phyloP scores from a whole-genome alignment of 2,329 filamentous ascomycete genomes.

The Talaromyces sp. region DNA sequence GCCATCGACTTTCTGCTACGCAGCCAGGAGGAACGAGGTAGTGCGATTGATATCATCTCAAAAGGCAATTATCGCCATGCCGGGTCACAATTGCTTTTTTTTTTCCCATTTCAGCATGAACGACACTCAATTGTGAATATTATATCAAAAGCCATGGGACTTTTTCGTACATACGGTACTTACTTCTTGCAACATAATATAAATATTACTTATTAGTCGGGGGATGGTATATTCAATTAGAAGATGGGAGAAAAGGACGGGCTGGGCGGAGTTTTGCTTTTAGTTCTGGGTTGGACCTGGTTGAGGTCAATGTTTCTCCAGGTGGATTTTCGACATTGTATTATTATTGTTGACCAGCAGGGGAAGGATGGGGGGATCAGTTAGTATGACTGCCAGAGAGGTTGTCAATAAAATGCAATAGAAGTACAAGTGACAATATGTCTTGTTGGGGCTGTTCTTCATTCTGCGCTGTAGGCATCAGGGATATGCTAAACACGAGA shows the following conservation, averaged over 20 bases:
- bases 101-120: neutral
- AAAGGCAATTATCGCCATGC: neutral
- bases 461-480: neutral
- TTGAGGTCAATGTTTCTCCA: neutral
- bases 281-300: neutral
- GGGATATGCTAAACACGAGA: neutral
- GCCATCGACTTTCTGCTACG: constrained; percentile 1
- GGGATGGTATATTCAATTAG: neutral
- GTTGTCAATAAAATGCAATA: neutral
- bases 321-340: neutral
- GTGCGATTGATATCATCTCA: neutral
- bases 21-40: constrained; percentile 1
- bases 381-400: neutral
- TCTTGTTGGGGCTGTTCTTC: neutral
- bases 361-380: neutral
- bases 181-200: neutral
- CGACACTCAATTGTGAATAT: neutral
- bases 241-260: neutral
- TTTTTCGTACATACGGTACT: neutral
- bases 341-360: neutral
- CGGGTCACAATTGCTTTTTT: neutral
- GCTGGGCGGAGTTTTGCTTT: neutral
- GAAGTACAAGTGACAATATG: neutral
- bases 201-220: neutral
- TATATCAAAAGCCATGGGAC: neutral